Conservation (phyloP, 2,329 filamentous ascomycete genomes). For the Coccinonectria pachysandricola region DNA sequence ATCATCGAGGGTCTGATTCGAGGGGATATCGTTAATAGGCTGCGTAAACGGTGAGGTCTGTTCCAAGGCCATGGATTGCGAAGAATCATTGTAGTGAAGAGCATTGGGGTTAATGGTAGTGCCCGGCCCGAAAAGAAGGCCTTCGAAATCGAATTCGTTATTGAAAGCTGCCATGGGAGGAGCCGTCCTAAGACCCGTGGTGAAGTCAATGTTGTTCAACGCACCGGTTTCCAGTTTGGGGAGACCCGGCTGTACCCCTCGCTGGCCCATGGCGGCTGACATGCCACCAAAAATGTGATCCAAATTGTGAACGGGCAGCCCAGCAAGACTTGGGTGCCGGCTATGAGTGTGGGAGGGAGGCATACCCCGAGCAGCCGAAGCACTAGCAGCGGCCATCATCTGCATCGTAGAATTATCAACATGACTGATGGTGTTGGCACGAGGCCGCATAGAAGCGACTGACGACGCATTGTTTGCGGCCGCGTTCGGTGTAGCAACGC, state of each 20-base stretch:
- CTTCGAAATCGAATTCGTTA: conserved; percentile 37
- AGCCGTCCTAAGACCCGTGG: conserved; percentile 66
- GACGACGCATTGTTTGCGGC: conserved; percentile 33
- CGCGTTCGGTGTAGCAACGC: conserved; percentile 53
- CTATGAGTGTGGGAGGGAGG: conserved; percentile 51
- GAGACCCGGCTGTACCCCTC: conserved; percentile 57
- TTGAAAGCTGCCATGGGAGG: conserved; percentile 54
- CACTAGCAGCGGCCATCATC: conserved; percentile 54
- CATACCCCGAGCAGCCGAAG: conserved; percentile 38
- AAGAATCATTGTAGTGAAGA: conserved; percentile 75
- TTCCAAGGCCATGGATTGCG: conserved; percentile 55
- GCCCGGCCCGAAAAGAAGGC: conserved; percentile 57
- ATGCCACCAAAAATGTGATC: conserved; percentile 63
- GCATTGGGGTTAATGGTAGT: conserved; percentile 60
- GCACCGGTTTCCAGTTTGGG: conserved; percentile 75
- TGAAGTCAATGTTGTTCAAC: conserved; percentile 53
- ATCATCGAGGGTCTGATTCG: conserved; percentile 57
- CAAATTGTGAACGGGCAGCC: conserved; percentile 48
- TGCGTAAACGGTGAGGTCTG: conserved; percentile 50
- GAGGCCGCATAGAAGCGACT: conserved; percentile 62
- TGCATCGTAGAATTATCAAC: conserved; percentile 70
- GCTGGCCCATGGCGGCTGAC: conserved; percentile 56
- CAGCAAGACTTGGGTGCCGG: conserved; percentile 66
- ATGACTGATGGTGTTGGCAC: conserved; percentile 94
- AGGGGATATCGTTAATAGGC: conserved; percentile 47